Percentiles rank a stretch among this genome's conserved stretches.
Evolutionary conservation across 495 filamentous ascomycete genomes (phyloP).

Genomic region (Lasiosphaeris hirsuta): DNA sequence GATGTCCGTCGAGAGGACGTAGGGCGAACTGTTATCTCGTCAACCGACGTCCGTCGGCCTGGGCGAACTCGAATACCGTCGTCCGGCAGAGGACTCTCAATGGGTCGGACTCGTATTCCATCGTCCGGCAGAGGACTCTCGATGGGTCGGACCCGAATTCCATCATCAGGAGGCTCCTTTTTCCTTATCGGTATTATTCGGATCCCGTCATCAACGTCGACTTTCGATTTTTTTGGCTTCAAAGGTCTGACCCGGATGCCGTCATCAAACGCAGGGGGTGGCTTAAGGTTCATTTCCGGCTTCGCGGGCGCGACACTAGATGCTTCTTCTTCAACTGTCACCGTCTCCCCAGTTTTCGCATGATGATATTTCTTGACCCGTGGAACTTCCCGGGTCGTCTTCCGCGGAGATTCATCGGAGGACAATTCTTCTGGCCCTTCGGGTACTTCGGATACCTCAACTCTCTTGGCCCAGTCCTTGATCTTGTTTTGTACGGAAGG

Average conservation of each 20-base stretch:
- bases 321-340: conserved; percentile 30
- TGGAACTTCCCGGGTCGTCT: background rate
- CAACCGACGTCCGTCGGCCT: conserved; percentile 20
- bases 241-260: conserved; percentile 34
- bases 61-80: conserved; percentile 33
- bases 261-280: conserved; percentile 28
- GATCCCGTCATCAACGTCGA: conserved; percentile 33
- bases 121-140: conserved; percentile 21
- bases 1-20: conserved; percentile 30
- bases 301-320: conserved; percentile 16
- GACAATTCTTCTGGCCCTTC: background rate
- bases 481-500: conserved; percentile 50
- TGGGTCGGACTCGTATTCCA: conserved; percentile 26
- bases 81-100: background rate
- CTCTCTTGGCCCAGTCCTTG: conserved; percentile 48
- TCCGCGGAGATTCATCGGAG: conserved; percentile 1
- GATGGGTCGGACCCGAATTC: conserved; percentile 35
- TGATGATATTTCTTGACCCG: conserved; percentile 25
- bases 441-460: conserved; percentile 34
- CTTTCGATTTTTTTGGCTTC: conserved; percentile 21
- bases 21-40: conserved; percentile 28
- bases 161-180: conserved; percentile 28
- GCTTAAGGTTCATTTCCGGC: conserved; percentile 9
- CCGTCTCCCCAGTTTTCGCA: conserved; percentile 26
- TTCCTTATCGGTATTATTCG: conserved; percentile 29